Evolutionary conservation across 2,329 filamentous ascomycete genomes (phyloP), one percentile per base, ranked within the genome.

Genomic region (Alternaria atra): DNA sequence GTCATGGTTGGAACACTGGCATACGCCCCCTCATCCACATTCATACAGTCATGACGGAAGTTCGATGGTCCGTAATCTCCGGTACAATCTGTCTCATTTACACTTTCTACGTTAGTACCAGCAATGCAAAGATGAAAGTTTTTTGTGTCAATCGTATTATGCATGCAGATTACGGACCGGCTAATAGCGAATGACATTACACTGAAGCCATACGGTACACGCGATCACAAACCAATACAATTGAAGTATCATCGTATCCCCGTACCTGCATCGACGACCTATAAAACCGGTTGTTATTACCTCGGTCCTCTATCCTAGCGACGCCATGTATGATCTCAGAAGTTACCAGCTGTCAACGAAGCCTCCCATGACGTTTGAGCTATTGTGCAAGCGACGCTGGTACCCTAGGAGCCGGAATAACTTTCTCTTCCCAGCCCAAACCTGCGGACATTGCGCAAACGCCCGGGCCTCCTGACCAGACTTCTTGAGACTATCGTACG

Each of bases 331-430:
- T 61, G 65, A 71, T 68, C 13, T 67, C 58, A 69, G 59, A 55
- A 52, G 44, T 58, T 25, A 42, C 39, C 47, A 50, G 58, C 54
- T 20, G 37, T 40, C 47, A 52, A 58, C 58, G 66, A 61, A 56
- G 47, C 60, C 66, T 60, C 52, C 20, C 39, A 54, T 67, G 64
- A 69, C 63, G 64, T 69, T 69, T 65, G 56, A 60, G 55, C 65
- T 64, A 65, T 29, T 52, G 52, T 29, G 61, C 55, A 68, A 52
- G 52, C 67, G 63, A 72, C 30, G 46, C 52, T 47, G 12, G 25
- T 58, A 65, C 70, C 59, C 63, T 47, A 64, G 64, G 20, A 42
- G 29, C 34, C 30, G 52, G 57, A 50, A 27, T 20, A 42, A 50
- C 20, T 20, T 39, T 25, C 52, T 51, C 25, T 47, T 47, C 37